A percentile compares a stretch with the other conserved stretches of the same genome.
Conservation (phyloP, 2,329 filamentous ascomycete species). For the Rasamsonia emersonii region DNA sequence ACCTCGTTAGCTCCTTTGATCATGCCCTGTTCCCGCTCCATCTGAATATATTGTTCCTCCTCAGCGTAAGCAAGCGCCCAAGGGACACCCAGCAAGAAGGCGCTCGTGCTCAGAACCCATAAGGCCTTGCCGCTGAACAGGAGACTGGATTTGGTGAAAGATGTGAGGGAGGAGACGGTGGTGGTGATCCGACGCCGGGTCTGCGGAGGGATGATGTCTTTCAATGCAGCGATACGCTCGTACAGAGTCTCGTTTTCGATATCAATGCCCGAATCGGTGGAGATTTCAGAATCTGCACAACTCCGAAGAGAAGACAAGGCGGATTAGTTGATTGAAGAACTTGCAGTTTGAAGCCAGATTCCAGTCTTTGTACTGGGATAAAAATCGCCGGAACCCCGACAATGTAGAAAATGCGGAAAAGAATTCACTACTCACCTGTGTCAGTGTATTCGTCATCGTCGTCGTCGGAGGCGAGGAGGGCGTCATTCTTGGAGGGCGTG, state of each 20-base stretch:
- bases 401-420: not conserved
- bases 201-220: conserved; percentile 67
- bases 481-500: conserved; percentile 54
- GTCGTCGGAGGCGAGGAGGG: conserved; percentile 40
- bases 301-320: too few relatives aligned
- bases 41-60: conserved; percentile 93
- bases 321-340: too few relatives aligned
- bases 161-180: conserved; percentile 41
- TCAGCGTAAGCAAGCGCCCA: conserved; percentile 89
- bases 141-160: conserved; percentile 38
- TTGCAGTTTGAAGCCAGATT: too few relatives aligned
- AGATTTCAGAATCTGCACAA: conserved; percentile 69
- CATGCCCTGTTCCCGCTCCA: conserved; percentile 97
- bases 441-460: conserved; percentile 84
- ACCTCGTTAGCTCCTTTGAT: conserved; percentile 82
- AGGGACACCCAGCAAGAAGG: conserved; percentile 81
- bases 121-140: conserved; percentile 73
- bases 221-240: conserved; percentile 63
- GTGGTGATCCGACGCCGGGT: conserved; percentile 60
- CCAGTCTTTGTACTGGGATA: too few relatives aligned
- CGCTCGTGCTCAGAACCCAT: conserved; percentile 85
- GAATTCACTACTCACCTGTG: conserved; percentile 57
- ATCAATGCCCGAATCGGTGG: conserved; percentile 62
- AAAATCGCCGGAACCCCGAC: too few relatives aligned
- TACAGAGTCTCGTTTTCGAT: conserved; percentile 51